A percentile compares a stretch with the other conserved stretches of the same genome.
Conservation (phyloP, 148 eudicot species). For the Chenopodium quinoa region DNA sequence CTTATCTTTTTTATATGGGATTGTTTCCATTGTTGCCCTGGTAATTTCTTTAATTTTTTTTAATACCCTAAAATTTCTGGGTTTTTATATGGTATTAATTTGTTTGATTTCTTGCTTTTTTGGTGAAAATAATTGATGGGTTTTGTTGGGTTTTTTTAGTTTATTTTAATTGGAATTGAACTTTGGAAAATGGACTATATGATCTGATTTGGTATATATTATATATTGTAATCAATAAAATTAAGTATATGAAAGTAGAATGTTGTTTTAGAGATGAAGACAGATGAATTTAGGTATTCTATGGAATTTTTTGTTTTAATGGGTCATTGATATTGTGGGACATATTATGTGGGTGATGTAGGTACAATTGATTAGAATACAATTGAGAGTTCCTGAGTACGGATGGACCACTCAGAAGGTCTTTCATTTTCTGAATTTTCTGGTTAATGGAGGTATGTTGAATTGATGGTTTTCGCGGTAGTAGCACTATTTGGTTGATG, state of each 20-base stretch:
- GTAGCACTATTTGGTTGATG: background rate
- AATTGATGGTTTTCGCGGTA: constrained; percentile 5
- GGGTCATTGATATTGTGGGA: background rate
- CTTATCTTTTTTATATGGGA: constrained; percentile 72
- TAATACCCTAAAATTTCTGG: background rate
- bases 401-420: constrained; percentile 99
- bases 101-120: background rate
- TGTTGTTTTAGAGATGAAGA: background rate
- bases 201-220: background rate
- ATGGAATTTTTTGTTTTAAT: background rate
- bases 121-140: background rate
- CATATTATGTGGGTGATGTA: constrained; percentile 27
- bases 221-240: background rate
- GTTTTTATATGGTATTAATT: background rate
- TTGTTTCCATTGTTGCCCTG: constrained; percentile 75
- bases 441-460: constrained; percentile 85
- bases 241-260: background rate
- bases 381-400: constrained; percentile 91
- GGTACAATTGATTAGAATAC: constrained; percentile 95
- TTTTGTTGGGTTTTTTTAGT: constrained; percentile 6
- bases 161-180: background rate
- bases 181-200: background rate
- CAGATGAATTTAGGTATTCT: background rate
- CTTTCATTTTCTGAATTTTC: constrained; percentile 90
- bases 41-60: constrained; percentile 29